Evolutionary conservation across 306 rosid genomes (phyloP), one percentile per base, ranked within the genome.

Genomic region (Spatholobus suberectus): DNA sequence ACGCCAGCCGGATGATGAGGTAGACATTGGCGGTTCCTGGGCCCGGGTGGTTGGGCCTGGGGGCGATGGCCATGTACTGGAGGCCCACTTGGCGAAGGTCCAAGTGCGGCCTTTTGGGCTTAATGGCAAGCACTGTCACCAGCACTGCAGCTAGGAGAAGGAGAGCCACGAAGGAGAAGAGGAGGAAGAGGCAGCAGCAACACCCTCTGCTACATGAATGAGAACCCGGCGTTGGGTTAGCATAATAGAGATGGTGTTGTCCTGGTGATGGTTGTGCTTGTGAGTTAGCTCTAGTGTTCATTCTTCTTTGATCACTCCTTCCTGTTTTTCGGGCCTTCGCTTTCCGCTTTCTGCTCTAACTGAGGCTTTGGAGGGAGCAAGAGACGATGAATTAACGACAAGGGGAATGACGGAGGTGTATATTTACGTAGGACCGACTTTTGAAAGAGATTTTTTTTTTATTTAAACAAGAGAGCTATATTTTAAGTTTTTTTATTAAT

Each of bases 161-260:
- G 59, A 94, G 98, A 3, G 92, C 93, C 0, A 91, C 32, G 89
- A 94, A 91, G 76, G 97, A 89, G 85, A 94, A 84, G 83, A 93
- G 89, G 6, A 93, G 87, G 88, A 87, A 91, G 78, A 93, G 89
- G 69, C 97, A 93, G 70, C 97, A 91, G 74, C 97, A 93, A 26
- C 96, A 93, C 3, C 89, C 94, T 76, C 75, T 85, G 78, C 89
- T 86, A 18, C 95, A 91, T 1, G 92, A 86, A 1, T 87, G 85
- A 11, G 82, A 82, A 0, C 90, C 47, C 17, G 86, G 17, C 11
- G 44, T 11, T 1, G n/a, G 15, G 6, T 3, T 5, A 0, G 63
- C 15, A 7, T 23, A 57, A 34, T 57, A 23, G 32, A 57, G 32
- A 2, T 57, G 15, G 2, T 57, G 15, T 1, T 57, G 32, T 1